phyloP scores from a whole-genome alignment of 1,139 yeast genomes.

The Schwanniomyces etchellsii region DNA sequence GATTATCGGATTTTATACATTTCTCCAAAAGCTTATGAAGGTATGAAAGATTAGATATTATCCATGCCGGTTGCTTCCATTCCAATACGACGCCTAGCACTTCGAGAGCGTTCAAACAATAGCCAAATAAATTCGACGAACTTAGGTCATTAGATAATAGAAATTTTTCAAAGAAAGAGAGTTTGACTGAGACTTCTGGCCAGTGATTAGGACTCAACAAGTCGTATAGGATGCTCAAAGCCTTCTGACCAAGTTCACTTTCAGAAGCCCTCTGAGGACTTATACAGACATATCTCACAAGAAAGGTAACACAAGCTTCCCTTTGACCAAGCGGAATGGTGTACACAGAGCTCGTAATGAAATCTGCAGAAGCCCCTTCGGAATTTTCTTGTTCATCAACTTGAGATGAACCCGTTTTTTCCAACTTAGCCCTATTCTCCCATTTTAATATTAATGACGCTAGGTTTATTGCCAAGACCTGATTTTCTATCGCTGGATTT shows the following conservation, averaged over 20 bases:
- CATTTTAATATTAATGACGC: constrained; percentile 82
- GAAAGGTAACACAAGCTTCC: constrained; percentile 88
- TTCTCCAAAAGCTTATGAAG: constrained; percentile 75
- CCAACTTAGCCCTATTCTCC: constrained; percentile 52
- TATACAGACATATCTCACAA: constrained; percentile 83
- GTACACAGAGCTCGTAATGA: constrained; percentile 41
- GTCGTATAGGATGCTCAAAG: constrained; percentile 68
- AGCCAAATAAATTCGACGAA: constrained; percentile 56
- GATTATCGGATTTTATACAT: constrained; percentile 77
- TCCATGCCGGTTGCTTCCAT: constrained; percentile 75
- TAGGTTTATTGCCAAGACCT: constrained; percentile 78
- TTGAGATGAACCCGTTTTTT: constrained; percentile 5
- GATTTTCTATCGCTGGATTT: constrained; percentile 78
- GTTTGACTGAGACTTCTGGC: constrained; percentile 82
- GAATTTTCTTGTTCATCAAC: constrained; percentile 4
- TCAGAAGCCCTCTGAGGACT: constrained; percentile 84
- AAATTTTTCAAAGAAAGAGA: constrained; percentile 82
- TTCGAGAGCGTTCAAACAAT: constrained; percentile 85
- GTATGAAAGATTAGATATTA: constrained; percentile 59
- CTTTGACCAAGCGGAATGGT: constrained; percentile 73
- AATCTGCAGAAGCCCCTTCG: constrained; percentile 15
- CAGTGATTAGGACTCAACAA: constrained; percentile 69
- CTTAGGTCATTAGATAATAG: constrained; percentile 73
- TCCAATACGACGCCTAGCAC: constrained; percentile 82
- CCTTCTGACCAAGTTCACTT: constrained; percentile 75